Base-by-base conservation (phyloP, 2,329 filamentous ascomycete species). In the Curvularia hawaiiensis region DNA sequence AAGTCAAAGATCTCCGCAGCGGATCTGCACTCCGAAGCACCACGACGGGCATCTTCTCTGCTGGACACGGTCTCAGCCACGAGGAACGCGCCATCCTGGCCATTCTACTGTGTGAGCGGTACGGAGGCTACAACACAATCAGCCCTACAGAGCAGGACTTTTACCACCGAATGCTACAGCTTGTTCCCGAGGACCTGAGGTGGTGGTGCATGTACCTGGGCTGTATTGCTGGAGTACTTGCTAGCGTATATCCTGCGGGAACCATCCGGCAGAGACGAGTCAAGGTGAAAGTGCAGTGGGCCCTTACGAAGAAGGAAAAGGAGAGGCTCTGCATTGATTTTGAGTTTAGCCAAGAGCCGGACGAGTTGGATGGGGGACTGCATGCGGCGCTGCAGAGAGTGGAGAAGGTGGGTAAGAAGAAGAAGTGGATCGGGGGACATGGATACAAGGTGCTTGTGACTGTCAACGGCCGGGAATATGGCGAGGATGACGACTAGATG, bases 1-100 rank as follows among this genome's bases (percentile, higher is more conserved):
- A 78, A 50, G 74, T 78, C 3, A 81, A 80, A 57, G 79, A 81
- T 46, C 65, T 80, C 18, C 67, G 68, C 9, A 85, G 90, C 0
- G 84, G 89, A 3, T 85, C 86, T 50, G 89, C 89, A 8, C 78
- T 97, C n/a, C 87, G 92, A 66, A 81, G 85, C 59, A 89, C 90
- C 1, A 86, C 91, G 6, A 86, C 84, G 1, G 87, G 90, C 0
- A 78, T 89, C 35, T 81, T 93, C 48, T 84, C 86, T 1, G 83
- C 85, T 14, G 82, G 84, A 1, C 91, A 94, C 39, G 91, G 91
- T 0, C 77, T 96, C 26, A 88, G 86, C 1, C 92, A 97, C 71
- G 75, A 86, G 44, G 83, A 87, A 50, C 85, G 92, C 12, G 89
- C 90, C 0, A 75, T 90, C 2, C 79, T 97, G 3, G 90, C 86